These are phyloP conservation scores for Linum lewisii DNA, from an alignment of 345 rosid genomes.

Conservation along the genomic window DNA sequence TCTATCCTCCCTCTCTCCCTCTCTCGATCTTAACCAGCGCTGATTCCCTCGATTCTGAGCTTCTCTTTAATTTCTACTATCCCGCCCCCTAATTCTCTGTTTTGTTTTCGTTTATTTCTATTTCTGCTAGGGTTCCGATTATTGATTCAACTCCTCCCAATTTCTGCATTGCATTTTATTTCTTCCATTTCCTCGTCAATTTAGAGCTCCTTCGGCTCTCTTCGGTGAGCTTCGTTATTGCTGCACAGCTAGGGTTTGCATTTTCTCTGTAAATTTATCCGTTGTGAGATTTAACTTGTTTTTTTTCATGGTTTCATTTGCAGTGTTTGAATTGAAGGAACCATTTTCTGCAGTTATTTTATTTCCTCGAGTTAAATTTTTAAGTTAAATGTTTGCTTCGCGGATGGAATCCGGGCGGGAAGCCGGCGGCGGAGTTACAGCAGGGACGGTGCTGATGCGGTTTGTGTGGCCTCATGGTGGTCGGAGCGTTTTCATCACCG, in stretches of 20 bases:
- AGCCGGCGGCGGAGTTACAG: slow-evolving; percentile 14
- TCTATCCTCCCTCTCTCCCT: not conserved
- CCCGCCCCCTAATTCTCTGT: not conserved
- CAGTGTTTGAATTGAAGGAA: slow-evolving; percentile 11
- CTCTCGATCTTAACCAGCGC: slow-evolving; percentile 14
- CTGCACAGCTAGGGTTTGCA: not conserved
- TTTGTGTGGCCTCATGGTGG: slow-evolving; percentile 28
- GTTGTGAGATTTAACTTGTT: not conserved
- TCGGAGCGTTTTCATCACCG: slow-evolving; percentile 20
- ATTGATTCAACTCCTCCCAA: not conserved
- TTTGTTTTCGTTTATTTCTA: not conserved
- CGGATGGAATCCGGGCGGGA: slow-evolving; percentile 20
- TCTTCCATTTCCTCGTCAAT: not conserved
- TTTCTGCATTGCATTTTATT: not conserved
- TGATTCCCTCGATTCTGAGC: not conserved
- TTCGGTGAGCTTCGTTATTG: not conserved
- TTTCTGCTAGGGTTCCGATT: not conserved
- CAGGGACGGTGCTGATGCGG: slow-evolving; percentile 18
- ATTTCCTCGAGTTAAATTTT: not conserved
- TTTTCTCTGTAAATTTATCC: not conserved
- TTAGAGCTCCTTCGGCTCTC: not conserved
- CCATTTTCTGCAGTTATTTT: not conserved
- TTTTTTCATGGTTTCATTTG: slow-evolving; percentile 1
- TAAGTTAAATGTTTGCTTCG: slow-evolving; percentile 4
- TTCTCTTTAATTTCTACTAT: not conserved